A percentile compares a stretch with the other conserved stretches of the same genome.
Evolutionary conservation across 257 asterid species (phyloP).

Genomic region (Nicotiana knightiana): DNA sequence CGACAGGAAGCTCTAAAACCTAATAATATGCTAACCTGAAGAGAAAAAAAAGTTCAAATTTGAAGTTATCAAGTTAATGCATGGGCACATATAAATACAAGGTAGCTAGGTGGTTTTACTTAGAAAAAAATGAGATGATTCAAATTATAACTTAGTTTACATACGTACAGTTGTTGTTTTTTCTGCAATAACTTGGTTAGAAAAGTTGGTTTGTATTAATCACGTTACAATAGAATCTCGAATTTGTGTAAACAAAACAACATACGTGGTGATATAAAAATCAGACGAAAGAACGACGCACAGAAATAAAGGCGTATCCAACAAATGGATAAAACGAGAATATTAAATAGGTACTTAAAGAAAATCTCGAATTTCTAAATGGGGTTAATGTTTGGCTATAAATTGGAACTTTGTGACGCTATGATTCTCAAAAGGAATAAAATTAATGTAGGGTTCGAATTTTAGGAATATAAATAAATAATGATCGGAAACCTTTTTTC

Average conservation of each 20-base stretch:
- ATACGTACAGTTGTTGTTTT: too few species aligned
- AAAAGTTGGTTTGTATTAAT: background rate
- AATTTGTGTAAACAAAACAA: background rate
- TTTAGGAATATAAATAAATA: too few species aligned
- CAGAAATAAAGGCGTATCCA: background rate
- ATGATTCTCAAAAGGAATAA: constrained; percentile 13
- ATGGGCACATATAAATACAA: too few species aligned
- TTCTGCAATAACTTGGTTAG: background rate
- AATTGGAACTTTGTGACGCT: background rate
- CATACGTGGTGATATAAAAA: background rate
- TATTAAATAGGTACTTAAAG: too few species aligned
- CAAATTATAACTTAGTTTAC: background rate
- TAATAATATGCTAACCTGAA: too few species aligned
- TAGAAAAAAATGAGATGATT: too few species aligned
- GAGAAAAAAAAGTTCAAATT: too few species aligned
- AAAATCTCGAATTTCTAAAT: background rate
- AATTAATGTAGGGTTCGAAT: background rate
- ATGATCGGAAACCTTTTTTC: too few species aligned
- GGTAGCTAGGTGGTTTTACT: too few species aligned
- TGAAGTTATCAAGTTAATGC: too few species aligned
- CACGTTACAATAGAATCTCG: background rate
- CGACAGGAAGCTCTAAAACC: too few species aligned
- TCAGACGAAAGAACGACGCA: background rate
- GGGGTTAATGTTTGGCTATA: background rate
- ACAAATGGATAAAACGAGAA: background rate